These are phyloP conservation scores for Euphrasia arctica DNA, from an alignment of 305 asterid species.

Conservation along the genomic window DNA sequence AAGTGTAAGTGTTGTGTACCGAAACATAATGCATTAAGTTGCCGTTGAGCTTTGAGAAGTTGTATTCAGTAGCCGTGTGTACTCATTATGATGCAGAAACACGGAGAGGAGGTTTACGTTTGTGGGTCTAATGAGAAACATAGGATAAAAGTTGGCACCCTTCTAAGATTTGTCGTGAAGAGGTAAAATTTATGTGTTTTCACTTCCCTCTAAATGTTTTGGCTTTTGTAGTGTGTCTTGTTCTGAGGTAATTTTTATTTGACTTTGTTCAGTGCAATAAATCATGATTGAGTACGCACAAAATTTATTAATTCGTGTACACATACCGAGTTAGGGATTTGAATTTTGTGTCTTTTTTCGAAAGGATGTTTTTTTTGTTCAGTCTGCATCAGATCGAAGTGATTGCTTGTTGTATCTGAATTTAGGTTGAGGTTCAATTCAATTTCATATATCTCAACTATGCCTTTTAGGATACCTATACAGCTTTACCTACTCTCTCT, in stretches of 20 bases:
- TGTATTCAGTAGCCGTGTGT: slow-evolving; percentile 10
- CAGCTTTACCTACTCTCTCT: no score
- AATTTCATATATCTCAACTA: no score
- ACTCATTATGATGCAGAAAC: slow-evolving; percentile 34
- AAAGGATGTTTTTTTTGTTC: no score
- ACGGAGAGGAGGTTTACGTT: slow-evolving; percentile 51
- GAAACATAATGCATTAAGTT: slow-evolving; percentile 1
- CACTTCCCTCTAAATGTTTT: not conserved
- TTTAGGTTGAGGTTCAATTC: no score
- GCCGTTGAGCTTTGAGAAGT: slow-evolving; percentile 12
- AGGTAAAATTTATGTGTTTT: slow-evolving; percentile 39
- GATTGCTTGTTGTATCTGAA: no score
- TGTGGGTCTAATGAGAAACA: slow-evolving; percentile 61
- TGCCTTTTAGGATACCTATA: not conserved
- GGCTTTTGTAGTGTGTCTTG: not conserved
- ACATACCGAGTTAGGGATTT: not conserved
- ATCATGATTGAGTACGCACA: not conserved
- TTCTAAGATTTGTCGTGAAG: slow-evolving; percentile 68
- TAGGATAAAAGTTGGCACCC: slow-evolving; percentile 61
- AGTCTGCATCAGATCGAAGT: not conserved
- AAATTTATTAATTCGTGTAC: not conserved
- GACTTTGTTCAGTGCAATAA: not conserved
- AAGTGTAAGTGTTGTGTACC: slow-evolving; percentile 34
- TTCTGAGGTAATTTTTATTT: slow-evolving; percentile 1
- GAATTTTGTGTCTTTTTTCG: no score